Percentiles rank a stretch among this genome's conserved stretches.
These are phyloP conservation scores for Dictyostelium firmibasis DNA, from an alignment of 78 protist genomes.

Conservation along the genomic window DNA sequence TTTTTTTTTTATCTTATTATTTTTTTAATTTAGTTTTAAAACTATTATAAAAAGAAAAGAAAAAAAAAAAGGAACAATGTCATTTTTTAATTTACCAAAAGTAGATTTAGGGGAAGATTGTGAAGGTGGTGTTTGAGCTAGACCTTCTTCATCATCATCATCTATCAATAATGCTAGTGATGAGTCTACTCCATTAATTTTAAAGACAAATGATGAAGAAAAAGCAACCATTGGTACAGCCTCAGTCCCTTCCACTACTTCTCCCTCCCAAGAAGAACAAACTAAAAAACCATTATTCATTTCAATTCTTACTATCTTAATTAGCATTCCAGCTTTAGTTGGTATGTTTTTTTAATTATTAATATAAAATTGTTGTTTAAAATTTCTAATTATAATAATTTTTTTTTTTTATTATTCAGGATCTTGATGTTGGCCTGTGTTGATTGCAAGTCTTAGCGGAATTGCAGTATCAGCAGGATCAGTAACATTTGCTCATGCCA, in stretches of 20 bases:
- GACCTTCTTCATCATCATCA: conserved; percentile 29
- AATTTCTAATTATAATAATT: background rate
- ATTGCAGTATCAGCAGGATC: conserved; percentile 43
- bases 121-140: conserved; percentile 67
- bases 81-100: conserved; percentile 20
- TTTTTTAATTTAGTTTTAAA: no score
- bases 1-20: no score
- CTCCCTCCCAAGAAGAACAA: background rate
- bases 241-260: background rate
- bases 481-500: conserved; percentile 48
- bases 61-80: conserved; percentile 9
- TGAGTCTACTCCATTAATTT: conserved; percentile 9
- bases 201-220: background rate
- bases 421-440: conserved; percentile 11
- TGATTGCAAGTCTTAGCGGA: background rate
- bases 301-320: conserved; percentile 34
- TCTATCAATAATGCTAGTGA: background rate
- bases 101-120: conserved; percentile 22
- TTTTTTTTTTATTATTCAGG: background rate
- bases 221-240: background rate
- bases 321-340: conserved; percentile 66
- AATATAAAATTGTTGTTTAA: background rate
- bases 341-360: background rate
- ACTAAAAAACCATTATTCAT: conserved; percentile 52
- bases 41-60: no score